Conservation (phyloP, 1,284 basidiomycete species). For the Malassezia obtusa region DNA sequence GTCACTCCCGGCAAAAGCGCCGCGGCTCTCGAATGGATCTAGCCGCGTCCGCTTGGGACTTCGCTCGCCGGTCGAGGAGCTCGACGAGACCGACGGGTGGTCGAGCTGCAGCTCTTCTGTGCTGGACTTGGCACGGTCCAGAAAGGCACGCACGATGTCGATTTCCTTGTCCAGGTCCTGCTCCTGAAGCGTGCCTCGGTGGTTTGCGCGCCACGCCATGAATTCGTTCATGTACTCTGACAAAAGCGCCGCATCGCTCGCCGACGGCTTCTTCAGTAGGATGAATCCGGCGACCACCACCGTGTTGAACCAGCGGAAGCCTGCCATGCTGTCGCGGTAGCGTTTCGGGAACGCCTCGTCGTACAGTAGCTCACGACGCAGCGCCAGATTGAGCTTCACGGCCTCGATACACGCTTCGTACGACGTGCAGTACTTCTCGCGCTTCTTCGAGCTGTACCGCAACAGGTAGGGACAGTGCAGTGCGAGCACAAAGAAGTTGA, state of each 20-base stretch:
- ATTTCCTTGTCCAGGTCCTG: background rate
- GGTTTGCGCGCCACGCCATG: conserved; percentile 1
- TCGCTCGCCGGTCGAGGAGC: background rate
- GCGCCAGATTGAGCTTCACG: conserved; percentile 30
- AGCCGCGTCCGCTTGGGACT: background rate
- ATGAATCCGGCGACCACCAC: conserved; percentile 32
- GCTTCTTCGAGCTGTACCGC: conserved; percentile 23
- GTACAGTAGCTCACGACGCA: conserved; percentile 27
- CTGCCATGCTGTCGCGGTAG: conserved; percentile 27
- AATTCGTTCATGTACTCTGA: conserved; percentile 19
- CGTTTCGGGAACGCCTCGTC: conserved; percentile 13
- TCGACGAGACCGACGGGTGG: background rate
- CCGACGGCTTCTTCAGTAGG: conserved; percentile 30
- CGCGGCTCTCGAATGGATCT: too few species aligned
- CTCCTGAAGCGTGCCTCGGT: background rate
- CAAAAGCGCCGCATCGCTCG: conserved; percentile 23
- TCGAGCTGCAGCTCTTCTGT: background rate
- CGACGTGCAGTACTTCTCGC: conserved; percentile 23
- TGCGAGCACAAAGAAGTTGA: conserved; percentile 29
- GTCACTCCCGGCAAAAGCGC: too few species aligned
- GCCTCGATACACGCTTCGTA: conserved; percentile 32
- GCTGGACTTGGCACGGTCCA: background rate
- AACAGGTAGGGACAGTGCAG: conserved; percentile 38
- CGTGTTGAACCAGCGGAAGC: conserved; percentile 38
- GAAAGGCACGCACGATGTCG: conserved; percentile 3